These are phyloP conservation scores for Aspergillus amoenus DNA, from an alignment of 2,329 filamentous ascomycete genomes.

Conservation along the genomic window DNA sequence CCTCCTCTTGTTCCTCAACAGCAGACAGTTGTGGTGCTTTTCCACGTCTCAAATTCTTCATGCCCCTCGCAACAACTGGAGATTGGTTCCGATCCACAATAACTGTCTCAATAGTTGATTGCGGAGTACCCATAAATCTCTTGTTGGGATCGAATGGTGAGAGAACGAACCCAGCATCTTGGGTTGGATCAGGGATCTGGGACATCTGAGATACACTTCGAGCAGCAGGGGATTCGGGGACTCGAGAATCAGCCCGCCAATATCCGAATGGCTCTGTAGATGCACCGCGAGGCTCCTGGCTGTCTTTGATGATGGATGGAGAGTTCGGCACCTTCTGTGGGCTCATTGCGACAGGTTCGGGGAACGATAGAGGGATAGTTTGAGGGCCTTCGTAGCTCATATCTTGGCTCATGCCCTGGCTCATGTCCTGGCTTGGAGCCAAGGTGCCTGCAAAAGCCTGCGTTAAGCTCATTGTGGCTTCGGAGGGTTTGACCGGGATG, in stretches of 20 bases:
- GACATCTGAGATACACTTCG: slow-evolving; percentile 61
- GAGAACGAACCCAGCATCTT: slow-evolving; percentile 74
- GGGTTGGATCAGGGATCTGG: slow-evolving; percentile 71
- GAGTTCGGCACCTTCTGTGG: slow-evolving; percentile 62
- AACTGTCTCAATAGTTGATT: slow-evolving; percentile 71
- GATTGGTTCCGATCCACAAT: slow-evolving; percentile 57
- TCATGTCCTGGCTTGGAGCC: slow-evolving; percentile 58
- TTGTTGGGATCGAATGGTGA: slow-evolving; percentile 67
- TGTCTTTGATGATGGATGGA: slow-evolving; percentile 60
- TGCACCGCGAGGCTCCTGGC: slow-evolving; percentile 49
- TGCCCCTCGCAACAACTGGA: slow-evolving; percentile 62
- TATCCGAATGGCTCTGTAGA: slow-evolving; percentile 47
- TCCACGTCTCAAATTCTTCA: slow-evolving; percentile 53
- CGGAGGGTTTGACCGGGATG: slow-evolving; percentile 64
- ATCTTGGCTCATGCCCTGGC: slow-evolving; percentile 44
- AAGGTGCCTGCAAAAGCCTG: slow-evolving; percentile 91
- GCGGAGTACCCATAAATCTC: slow-evolving; percentile 60
- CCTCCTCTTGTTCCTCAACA: slow-evolving; percentile 41
- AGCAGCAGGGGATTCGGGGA: slow-evolving; percentile 37
- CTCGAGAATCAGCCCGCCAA: slow-evolving; percentile 31
- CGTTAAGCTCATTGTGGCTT: slow-evolving; percentile 66
- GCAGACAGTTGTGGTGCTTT: slow-evolving; percentile 46
- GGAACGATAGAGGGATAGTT: slow-evolving; percentile 46
- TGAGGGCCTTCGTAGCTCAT: too few relatives aligned
- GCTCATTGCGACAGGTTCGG: slow-evolving; percentile 57